A percentile compares a stretch with the other conserved stretches of the same genome.
Evolutionary conservation across 495 filamentous ascomycete genomes (phyloP).

Genomic region (Aspergillus incahuasiensis): DNA sequence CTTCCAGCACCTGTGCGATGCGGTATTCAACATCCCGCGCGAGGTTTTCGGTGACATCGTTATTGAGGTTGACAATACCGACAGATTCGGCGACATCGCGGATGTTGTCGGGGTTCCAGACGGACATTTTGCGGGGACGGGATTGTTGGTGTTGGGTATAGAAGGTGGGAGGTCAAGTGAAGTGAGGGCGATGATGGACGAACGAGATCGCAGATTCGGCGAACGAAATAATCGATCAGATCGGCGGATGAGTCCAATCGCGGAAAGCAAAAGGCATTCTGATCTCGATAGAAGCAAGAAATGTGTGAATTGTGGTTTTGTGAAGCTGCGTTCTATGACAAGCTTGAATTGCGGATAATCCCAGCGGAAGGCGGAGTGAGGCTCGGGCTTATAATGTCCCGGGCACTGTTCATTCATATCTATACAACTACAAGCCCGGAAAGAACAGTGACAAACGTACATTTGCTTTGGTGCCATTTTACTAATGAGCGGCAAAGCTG

Average conservation of each 20-base stretch:
- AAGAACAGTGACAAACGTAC: too few species aligned
- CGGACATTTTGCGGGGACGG: conserved; percentile 39
- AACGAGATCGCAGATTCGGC: background rate
- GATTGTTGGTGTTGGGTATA: background rate
- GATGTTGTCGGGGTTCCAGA: conserved; percentile 97
- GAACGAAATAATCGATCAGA: background rate
- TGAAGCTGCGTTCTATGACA: background rate
- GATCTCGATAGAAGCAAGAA: background rate
- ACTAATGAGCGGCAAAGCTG: background rate
- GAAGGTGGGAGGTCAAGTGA: background rate
- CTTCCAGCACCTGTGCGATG: conserved; percentile 83
- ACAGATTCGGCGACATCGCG: conserved; percentile 93
- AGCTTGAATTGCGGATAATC: background rate
- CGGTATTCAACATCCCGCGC: conserved; percentile 94
- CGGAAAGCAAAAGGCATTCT: conserved; percentile 7
- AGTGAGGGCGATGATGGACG: background rate
- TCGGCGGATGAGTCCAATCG: background rate
- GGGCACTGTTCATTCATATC: background rate
- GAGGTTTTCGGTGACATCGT: conserved; percentile 78
- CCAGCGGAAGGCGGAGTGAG: conserved; percentile 8
- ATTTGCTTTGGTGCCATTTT: too few species aligned
- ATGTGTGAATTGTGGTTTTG: background rate
- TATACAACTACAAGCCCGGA: too few species aligned
- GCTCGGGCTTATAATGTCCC: conserved; percentile 16
- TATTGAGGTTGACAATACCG: conserved; percentile 70